Evolutionary conservation across 176 grass and related monocot genomes (phyloP), one percentile per base, ranked within the genome.

Genomic region (Rhipidocladum racemiflorum): DNA sequence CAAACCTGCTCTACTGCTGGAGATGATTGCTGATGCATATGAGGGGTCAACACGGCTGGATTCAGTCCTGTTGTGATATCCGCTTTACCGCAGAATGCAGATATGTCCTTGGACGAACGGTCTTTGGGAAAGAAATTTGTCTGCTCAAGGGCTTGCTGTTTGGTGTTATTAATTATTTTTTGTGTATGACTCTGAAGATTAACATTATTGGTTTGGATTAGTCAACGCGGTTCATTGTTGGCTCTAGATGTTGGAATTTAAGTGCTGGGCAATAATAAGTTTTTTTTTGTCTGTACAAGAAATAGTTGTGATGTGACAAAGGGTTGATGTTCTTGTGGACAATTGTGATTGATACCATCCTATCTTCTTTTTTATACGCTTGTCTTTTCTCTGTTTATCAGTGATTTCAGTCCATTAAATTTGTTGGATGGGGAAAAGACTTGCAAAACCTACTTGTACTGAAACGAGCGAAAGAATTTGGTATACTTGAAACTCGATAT

Each of bases 151-250:
- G 71, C 18, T 82, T 85, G 82, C 7, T 67, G 65, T 77, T 85
- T 71, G 65, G 25, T 69, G 44, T 60, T 81, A 57, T 72, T 79
- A 39, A 50, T 48, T 60, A 85, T 85, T 88, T 39, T 65, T 75
- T 85, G 63, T 81, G 76, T 87, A 91, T 86, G 36, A 84, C 40
- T 87, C 48, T 44, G 54, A 83, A 75, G 82, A 46, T 81, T 88
- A 75, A 81, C 77, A 56, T 60, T 89, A 55, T 89, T 78, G 60
- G 73, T 91, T 88, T 68, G 23, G 67, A 53, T 78, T 85, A 84
- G 70, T 82, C 85, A 71, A 81, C 21, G 51, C 61, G 8, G 56
- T 45, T 48, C 21, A 42, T 49, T 3, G 15, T 27, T 66, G n/a
- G 72, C 55, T 85, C 18, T 54, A 78, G 60, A 74, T 59, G 27